Base-by-base conservation (phyloP, 495 filamentous ascomycete species). In the Aspergillus biplanus region DNA sequence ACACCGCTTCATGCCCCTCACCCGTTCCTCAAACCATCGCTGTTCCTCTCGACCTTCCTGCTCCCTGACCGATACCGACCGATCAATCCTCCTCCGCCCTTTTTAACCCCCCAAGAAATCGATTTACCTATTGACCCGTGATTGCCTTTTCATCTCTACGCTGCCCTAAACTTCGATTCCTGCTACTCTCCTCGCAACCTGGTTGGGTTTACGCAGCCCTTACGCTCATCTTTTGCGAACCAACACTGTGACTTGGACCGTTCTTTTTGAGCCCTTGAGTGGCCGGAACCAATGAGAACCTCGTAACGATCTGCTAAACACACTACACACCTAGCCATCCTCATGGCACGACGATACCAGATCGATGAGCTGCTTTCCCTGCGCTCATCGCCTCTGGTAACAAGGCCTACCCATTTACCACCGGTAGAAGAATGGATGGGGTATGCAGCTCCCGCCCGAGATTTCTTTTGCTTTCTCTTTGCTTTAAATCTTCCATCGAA, bases 391-490 rank as follows among this genome's bases (percentile, higher is more conserved):
- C 93, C 93, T 53, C 84, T 97, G 67, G 92, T 92, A 68, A 77
- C 84, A 61, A 97, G 94, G 70, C 95, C 95, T 37, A 75, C 86
- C 52, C 82, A 82, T 55, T 84, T 99, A 47, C 95, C 95, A 32
- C 89, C 93, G 31, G 86, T 90, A 61, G 93, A 96, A 80, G 93
- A 98, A 83, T 99, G 95, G 95, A 97, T 98, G 92, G 93, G 94
- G 92, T 96, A 85, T 72, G 88, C 4, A 7, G 4, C 44, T 54
- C 33, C 53, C 48, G 16, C 7, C 44, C 18, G 18, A 7, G 32
- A 59, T 16, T n/a, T 33, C 9, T 53, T 44, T 15, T 50, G 69
- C 63, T 60, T 53, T 39, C 37, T 44, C 48, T 62, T 59, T 42
- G 52, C 5, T 33, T 52, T 33, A 0, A 33, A 12, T 54, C 5